Percentiles rank a stretch among this genome's conserved stretches.
These are phyloP conservation scores for Ustilaginoidea virens DNA, from an alignment of 2,329 filamentous ascomycete species.

Conservation along the genomic window DNA sequence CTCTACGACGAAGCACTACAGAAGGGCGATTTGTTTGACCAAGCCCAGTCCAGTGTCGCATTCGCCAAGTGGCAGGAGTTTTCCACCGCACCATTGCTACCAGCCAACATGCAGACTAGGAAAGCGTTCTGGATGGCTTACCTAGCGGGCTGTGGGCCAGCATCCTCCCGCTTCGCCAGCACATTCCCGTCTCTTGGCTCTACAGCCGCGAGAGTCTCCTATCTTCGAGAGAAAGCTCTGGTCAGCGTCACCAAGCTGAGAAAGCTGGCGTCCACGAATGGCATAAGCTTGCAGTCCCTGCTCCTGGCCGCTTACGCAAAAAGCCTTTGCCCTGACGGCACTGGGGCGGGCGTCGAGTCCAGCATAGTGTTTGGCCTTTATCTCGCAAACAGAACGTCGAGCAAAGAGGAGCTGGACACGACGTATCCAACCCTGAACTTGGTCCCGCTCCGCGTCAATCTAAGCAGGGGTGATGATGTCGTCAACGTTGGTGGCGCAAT, in stretches of 20 bases:
- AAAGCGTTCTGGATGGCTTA: constrained; percentile 27
- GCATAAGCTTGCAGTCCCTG: constrained; percentile 55
- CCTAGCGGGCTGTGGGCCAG: constrained; percentile 10
- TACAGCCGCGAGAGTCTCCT: constrained; percentile 7
- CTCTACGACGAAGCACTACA: constrained; percentile 6
- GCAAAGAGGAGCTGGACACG: constrained; percentile 25
- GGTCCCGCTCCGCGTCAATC: constrained; percentile 49
- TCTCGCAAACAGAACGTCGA: constrained; percentile 56
- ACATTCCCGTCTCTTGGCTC: not conserved
- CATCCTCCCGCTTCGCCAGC: not conserved
- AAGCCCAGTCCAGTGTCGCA: constrained; percentile 1
- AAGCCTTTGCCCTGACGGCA: constrained; percentile 20
- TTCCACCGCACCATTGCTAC: constrained; percentile 5
- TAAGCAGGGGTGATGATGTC: constrained; percentile 18
- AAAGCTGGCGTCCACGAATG: constrained; percentile 26
- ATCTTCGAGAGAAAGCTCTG: constrained; percentile 33
- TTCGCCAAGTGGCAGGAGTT: constrained; percentile 14
- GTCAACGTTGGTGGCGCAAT: constrained; percentile 40
- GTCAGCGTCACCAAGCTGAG: constrained; percentile 16
- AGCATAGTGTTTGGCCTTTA: constrained; percentile 62
- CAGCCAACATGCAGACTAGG: constrained; percentile 6
- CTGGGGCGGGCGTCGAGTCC: not conserved
- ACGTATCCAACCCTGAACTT: constrained; percentile 64
- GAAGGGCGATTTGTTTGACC: constrained; percentile 2
- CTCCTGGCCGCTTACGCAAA: constrained; percentile 60